Percentiles rank a stretch among this genome's conserved stretches.
Conservation (phyloP, 2,329 filamentous ascomycete species). For the Claviceps humidiphila region DNA sequence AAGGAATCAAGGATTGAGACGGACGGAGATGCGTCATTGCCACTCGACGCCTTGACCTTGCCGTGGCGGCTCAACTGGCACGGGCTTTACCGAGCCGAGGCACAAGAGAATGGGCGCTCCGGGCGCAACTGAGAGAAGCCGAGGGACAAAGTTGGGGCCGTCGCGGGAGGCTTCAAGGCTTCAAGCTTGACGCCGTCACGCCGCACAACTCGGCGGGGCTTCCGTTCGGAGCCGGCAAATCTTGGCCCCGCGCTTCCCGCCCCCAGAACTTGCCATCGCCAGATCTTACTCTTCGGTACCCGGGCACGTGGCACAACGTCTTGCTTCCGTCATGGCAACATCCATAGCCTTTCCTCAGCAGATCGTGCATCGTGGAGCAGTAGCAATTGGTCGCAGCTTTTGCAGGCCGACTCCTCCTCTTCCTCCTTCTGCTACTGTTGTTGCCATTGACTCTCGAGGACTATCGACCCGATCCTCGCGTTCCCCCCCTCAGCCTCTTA, state of each 20-base stretch:
- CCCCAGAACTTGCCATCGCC: too few species aligned
- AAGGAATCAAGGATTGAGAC: too few species aligned
- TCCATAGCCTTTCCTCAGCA: background rate
- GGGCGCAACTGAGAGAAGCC: constrained; percentile 1
- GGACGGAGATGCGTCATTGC: too few species aligned
- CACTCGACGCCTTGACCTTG: too few species aligned
- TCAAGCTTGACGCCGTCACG: too few species aligned
- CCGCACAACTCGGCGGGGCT: too few species aligned
- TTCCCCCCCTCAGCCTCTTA: background rate
- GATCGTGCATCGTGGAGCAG: background rate
- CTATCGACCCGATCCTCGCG: constrained; percentile 3
- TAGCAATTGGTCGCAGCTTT: background rate
- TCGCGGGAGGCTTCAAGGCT: too few species aligned
- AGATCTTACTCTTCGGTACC: background rate
- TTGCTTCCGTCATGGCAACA: background rate
- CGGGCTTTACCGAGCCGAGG: constrained; percentile 1
- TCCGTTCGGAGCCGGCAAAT: constrained; percentile 5
- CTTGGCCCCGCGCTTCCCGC: constrained; percentile 1
- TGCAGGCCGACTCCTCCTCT: background rate
- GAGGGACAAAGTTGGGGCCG: background rate
- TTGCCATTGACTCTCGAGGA: background rate
- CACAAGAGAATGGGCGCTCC: background rate
- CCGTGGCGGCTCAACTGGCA: too few species aligned
- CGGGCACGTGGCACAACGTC: background rate
- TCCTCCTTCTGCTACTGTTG: too few species aligned